These are phyloP conservation scores for Didymella glomerata DNA, from an alignment of 2,329 filamentous ascomycete genomes.

Conservation along the genomic window DNA sequence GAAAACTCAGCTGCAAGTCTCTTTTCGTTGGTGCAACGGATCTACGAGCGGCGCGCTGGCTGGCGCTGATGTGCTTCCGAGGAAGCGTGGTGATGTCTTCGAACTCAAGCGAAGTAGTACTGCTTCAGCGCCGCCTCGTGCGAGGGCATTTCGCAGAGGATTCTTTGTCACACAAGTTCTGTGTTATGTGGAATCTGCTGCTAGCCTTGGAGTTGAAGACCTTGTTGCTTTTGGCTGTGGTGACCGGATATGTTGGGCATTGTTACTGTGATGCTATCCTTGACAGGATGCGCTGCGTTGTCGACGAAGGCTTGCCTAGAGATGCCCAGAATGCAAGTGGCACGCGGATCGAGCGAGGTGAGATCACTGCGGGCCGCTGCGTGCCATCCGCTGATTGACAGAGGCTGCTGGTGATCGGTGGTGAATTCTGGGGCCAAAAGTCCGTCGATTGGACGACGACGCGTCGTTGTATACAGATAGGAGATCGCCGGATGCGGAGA, in stretches of 20 bases:
- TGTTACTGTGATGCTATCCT: constrained; percentile 1
- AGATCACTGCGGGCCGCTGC: constrained; percentile 18
- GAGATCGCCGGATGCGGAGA: constrained; percentile 7
- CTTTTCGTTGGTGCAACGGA: constrained; percentile 16
- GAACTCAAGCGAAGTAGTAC: constrained; percentile 13
- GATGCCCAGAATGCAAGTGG: constrained; percentile 6
- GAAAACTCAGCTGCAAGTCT: constrained; percentile 15
- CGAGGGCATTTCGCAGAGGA: neutral
- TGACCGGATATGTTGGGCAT: neutral
- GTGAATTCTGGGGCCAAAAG: neutral
- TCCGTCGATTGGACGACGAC: constrained; percentile 1
- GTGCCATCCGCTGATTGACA: neutral
- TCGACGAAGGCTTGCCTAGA: constrained; percentile 6
- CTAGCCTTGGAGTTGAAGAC: constrained; percentile 1
- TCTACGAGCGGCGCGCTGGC: neutral
- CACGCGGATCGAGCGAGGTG: constrained; percentile 9
- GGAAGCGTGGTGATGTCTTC: constrained; percentile 5
- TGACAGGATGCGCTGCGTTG: constrained; percentile 4
- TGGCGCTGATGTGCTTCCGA: constrained; percentile 3
- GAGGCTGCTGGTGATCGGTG: constrained; percentile 4
- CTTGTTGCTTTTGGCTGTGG: neutral
- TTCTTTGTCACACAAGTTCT: neutral
- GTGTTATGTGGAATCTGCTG: constrained; percentile 3
- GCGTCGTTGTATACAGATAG: neutral
- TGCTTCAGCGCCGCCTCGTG: constrained; percentile 17